These are phyloP conservation scores for Penicillium sp. DNA, from an alignment of 2,329 filamentous ascomycete species.

Conservation along the genomic window DNA sequence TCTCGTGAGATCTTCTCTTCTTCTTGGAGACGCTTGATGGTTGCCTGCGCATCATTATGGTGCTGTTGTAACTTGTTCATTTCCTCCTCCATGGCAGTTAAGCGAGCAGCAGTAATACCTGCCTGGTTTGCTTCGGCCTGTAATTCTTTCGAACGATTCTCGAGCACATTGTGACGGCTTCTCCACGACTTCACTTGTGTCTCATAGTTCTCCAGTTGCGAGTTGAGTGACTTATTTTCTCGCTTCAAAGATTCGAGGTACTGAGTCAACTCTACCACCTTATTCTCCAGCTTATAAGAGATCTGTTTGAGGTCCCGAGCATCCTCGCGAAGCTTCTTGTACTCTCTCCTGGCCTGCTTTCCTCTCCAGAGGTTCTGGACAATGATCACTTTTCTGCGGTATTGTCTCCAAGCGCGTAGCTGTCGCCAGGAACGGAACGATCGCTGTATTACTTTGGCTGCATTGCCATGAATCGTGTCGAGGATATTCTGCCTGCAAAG, in stretches of 20 bases:
- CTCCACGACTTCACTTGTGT: conserved; percentile 94
- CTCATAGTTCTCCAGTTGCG: conserved; percentile 91
- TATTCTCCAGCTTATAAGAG: conserved; percentile 98
- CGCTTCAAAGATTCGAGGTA: conserved; percentile 82
- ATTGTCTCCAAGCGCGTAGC: conserved; percentile 72
- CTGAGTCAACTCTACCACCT: conserved; percentile 96
- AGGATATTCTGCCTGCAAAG: conserved; percentile 82
- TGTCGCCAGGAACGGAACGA: conserved; percentile 75
- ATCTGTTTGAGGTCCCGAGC: conserved; percentile 98
- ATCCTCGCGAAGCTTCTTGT: conserved; percentile 88
- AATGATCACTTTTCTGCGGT: conserved; percentile 78
- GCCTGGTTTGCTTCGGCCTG: conserved; percentile 96
- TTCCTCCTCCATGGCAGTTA: conserved; percentile 87
- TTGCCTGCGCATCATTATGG: conserved; percentile 81
- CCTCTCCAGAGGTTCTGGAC: conserved; percentile 92
- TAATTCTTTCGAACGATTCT: conserved; percentile 81
- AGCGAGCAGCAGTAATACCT: conserved; percentile 81
- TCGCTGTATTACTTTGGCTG: conserved; percentile 80
- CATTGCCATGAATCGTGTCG: conserved; percentile 87
- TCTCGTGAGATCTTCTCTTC: conserved; percentile 82
- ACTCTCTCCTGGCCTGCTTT: conserved; percentile 66
- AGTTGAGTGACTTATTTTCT: conserved; percentile 81
- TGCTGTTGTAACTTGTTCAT: conserved; percentile 83
- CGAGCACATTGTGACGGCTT: conserved; percentile 78
- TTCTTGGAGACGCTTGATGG: conserved; percentile 88